Conservation (phyloP, 2,329 filamentous ascomycete genomes). For the Sporothrix mexicana region DNA sequence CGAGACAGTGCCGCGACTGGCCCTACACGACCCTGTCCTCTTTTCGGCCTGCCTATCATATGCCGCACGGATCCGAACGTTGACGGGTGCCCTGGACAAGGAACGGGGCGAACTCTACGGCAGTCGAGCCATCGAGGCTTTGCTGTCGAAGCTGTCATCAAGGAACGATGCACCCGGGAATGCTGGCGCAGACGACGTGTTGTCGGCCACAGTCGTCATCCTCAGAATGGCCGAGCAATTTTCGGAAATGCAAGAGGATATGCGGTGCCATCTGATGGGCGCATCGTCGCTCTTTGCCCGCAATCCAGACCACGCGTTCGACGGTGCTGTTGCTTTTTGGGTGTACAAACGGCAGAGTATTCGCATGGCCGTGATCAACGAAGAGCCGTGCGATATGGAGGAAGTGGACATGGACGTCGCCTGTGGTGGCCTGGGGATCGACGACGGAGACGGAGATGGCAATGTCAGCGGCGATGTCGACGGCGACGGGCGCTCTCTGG, state of each 20-base stretch:
- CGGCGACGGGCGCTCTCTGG: background rate
- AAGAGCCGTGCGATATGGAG: background rate
- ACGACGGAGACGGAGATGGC: background rate
- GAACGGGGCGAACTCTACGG: background rate
- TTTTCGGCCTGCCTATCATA: conserved; percentile 8
- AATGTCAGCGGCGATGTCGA: background rate
- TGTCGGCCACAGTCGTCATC: background rate
- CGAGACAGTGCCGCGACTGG: background rate
- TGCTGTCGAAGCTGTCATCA: background rate
- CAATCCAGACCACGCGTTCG: background rate
- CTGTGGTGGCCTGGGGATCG: background rate
- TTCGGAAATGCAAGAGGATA: conserved; percentile 2
- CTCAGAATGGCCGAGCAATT: conserved; percentile 8
- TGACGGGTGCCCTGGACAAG: background rate
- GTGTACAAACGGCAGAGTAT: conserved; percentile 9
- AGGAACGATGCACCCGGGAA: background rate
- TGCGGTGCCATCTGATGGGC: conserved; percentile 1
- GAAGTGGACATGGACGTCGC: background rate
- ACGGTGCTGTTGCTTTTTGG: background rate
- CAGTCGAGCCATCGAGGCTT: background rate
- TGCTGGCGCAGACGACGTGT: background rate
- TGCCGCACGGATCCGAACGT: background rate
- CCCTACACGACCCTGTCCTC: background rate
- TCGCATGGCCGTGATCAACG: background rate
- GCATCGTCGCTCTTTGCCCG: background rate